Conservation (phyloP, 371 early-diverging fungal species). For the Mortierella sp. region DNA sequence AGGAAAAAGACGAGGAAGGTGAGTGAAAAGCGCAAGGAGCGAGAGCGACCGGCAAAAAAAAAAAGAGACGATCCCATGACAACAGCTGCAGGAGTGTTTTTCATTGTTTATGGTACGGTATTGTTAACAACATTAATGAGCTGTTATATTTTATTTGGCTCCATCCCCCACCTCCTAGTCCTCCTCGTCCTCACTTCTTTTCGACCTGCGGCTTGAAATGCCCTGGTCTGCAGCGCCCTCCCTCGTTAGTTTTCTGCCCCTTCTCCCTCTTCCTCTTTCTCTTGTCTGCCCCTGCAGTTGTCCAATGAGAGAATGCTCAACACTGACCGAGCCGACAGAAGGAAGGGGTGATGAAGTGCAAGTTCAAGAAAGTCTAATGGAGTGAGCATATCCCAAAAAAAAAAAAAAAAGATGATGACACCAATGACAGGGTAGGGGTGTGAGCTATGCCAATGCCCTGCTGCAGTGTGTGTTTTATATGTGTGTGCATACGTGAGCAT, state of each 20-base stretch:
- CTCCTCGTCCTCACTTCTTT: not conserved
- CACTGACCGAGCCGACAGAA: no score
- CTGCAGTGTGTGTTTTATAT: not conserved
- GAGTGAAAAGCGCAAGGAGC: not conserved
- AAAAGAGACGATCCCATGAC: not conserved
- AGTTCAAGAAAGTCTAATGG: no score
- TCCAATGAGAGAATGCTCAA: no score
- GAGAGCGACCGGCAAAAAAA: no score
- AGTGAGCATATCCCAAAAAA: not conserved
- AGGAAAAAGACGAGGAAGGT: not conserved
- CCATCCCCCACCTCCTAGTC: not conserved
- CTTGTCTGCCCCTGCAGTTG: no score
- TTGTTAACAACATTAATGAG: no score
- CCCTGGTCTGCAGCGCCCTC: not conserved
- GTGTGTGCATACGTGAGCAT: not conserved
- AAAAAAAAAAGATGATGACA: not conserved
- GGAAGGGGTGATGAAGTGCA: no score
- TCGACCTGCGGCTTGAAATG: not conserved
- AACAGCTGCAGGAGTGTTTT: not conserved
- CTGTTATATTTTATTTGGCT: not conserved
- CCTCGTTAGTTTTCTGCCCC: no score
- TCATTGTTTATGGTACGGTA: not conserved
- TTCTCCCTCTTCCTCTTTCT: no score
- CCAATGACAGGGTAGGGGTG: not conserved
- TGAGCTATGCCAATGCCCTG: not conserved